Evolutionary conservation across 495 filamentous ascomycete species (phyloP), one percentile per base, ranked within the genome.

Genomic region (Hamigera avellanea): DNA sequence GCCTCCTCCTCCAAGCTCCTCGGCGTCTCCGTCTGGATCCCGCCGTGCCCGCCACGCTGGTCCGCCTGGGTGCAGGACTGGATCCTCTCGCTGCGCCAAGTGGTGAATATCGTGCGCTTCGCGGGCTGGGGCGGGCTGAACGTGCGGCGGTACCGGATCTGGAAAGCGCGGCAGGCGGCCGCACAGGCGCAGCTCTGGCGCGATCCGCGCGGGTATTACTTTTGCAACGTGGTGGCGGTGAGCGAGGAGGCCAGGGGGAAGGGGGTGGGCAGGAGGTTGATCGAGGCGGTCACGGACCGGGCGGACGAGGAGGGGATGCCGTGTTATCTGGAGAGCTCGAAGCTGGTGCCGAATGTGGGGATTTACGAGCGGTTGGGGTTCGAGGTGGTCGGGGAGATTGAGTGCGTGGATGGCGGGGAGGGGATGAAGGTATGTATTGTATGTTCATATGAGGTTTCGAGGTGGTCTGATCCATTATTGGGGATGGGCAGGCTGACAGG

Each of bases 301-400:
- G 78, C 78, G 8, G 78, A 81, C 45, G 44, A 44, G 14, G 75
- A 81, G 48, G 69, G 70, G 1, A 64, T 67, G 51, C 61, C 60
- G 23, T 80, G 76, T 45, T 83, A 81, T 45, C 54, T 83, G 40
- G 78, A 83, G 49, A 77, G 73, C 32, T 76, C 70, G 40, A 67
- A 73, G 39, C 68, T 67, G 26, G 64, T 66, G 39, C 77, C 77
- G 15, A 83, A 81, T 48, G 58, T 79, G 53, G 55, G 58, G 30
- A 81, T 83, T 14, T 83, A 83, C 58, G 67, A 74, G 46, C 66
- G 59, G 53, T 70, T 80, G 62, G 78, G 77, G 29, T 81, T 83
- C 55, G 52, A 64, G 53, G 53, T 74, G 30, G 68, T 65, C 15
- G 70, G 62, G 48, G 69, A 80, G 56, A 75, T 80, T 52, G 66